Evolutionary conservation across 192 early-diverging fungal species (phyloP).

Genomic region (Allomyces javanicus): DNA sequence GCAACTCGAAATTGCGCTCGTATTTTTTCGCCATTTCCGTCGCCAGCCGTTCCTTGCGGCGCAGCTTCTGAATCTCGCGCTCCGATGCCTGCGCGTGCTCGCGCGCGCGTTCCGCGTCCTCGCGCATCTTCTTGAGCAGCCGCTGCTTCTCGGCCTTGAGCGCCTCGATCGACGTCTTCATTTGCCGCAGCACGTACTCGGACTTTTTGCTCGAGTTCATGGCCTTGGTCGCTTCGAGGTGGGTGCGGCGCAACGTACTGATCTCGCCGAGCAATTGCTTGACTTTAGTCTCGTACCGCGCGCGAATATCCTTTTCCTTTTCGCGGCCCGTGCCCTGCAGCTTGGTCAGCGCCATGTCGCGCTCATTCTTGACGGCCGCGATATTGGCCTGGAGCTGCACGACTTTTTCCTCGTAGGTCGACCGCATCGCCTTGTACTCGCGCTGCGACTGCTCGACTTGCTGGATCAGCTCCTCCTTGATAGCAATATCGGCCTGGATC

Average conservation of each 20-base stretch:
- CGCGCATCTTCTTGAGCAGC: slow-evolving; percentile 53
- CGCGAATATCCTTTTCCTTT: slow-evolving; percentile 12
- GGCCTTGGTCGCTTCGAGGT: slow-evolving; percentile 25
- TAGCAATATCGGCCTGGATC: slow-evolving; percentile 34
- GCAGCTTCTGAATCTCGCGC: slow-evolving; percentile 33
- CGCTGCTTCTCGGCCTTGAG: slow-evolving; percentile 54
- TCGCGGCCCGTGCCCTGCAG: slow-evolving; percentile 19
- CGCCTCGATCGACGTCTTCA: slow-evolving; percentile 45
- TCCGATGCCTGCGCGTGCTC: slow-evolving; percentile 34
- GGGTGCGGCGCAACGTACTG: slow-evolving; percentile 29
- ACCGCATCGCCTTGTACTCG: slow-evolving; percentile 34
- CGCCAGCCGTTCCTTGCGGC: slow-evolving; percentile 31
- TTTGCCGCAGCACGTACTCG: slow-evolving; percentile 35
- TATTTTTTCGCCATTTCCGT: slow-evolving; percentile 23
- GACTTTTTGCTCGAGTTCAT: slow-evolving; percentile 26
- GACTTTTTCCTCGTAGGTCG: slow-evolving; percentile 52
- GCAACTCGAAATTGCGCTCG: slow-evolving; percentile 29
- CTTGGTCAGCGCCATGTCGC: slow-evolving; percentile 40
- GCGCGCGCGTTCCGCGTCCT: slow-evolving; percentile 36
- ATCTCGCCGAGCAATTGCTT: slow-evolving; percentile 32
- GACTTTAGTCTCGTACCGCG: slow-evolving; percentile 34
- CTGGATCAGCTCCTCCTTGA: slow-evolving; percentile 36
- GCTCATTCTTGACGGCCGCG: slow-evolving; percentile 26
- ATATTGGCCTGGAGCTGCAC: slow-evolving; percentile 34
- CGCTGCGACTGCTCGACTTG: slow-evolving; percentile 32